phyloP scores from a whole-genome alignment of 2,329 filamentous ascomycete species.

The Exophiala alcalophila region DNA sequence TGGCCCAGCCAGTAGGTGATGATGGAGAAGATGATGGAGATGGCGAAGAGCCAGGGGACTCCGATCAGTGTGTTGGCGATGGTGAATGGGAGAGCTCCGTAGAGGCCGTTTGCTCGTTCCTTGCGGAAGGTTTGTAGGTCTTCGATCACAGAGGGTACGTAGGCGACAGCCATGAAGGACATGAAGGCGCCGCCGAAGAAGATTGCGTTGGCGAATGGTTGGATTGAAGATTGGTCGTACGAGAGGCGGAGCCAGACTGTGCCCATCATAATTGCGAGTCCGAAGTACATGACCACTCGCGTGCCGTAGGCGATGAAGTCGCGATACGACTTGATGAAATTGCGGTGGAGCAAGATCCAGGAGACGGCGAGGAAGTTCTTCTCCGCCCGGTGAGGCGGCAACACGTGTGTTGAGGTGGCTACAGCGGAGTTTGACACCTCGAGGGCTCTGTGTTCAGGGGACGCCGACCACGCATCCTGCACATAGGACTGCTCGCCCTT shows the following conservation, averaged over 20 bases:
- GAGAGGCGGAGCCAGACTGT: constrained; percentile 77
- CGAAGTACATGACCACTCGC: constrained; percentile 76
- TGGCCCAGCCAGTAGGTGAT: constrained; percentile 78
- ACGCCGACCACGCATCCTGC: constrained; percentile 52
- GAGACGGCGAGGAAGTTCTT: constrained; percentile 43
- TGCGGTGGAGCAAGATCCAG: constrained; percentile 68
- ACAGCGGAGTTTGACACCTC: background rate
- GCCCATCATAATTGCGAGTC: constrained; percentile 41
- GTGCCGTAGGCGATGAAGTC: constrained; percentile 83
- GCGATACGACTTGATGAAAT: constrained; percentile 78
- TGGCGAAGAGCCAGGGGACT: constrained; percentile 75
- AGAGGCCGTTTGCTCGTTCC: constrained; percentile 77
- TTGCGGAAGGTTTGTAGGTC: constrained; percentile 70
- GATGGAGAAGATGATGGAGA: constrained; percentile 70
- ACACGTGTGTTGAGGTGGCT: background rate
- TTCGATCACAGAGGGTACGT: constrained; percentile 79
- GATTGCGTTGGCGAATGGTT: constrained; percentile 78
- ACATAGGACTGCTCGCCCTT: constrained; percentile 53
- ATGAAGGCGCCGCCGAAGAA: constrained; percentile 73
- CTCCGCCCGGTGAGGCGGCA: background rate
- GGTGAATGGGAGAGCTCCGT: constrained; percentile 69
- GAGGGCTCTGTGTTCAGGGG: constrained; percentile 9
- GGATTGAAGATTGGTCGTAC: constrained; percentile 68
- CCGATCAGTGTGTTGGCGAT: constrained; percentile 79
- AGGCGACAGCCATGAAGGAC: constrained; percentile 80